Evolutionary conservation across 2,329 filamentous ascomycete genomes (phyloP).

Genomic region (Penicillium hordei): DNA sequence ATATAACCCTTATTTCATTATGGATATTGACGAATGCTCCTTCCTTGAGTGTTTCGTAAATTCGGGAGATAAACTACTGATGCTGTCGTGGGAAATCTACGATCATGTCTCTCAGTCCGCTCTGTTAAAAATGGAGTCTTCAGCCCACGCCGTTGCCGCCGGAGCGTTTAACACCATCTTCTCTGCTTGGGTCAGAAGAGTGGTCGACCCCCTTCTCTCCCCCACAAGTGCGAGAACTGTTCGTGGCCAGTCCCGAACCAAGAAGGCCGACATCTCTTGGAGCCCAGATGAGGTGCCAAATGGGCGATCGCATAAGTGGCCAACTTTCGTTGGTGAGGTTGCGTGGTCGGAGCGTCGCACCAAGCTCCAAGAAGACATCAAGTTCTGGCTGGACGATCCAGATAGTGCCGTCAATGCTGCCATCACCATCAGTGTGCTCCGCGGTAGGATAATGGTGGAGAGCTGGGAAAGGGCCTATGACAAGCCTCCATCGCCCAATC

Average conservation of each 20-base stretch:
- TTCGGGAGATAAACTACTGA: slow-evolving; percentile 2
- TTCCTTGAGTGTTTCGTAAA: slow-evolving; percentile 10
- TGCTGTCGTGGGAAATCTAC: slow-evolving; percentile 6
- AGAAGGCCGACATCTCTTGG: slow-evolving; percentile 6
- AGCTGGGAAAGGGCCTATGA: too few species aligned
- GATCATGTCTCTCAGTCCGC: slow-evolving; percentile 5
- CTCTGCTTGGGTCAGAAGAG: not conserved
- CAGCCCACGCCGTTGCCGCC: not conserved
- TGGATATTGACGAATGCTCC: slow-evolving; percentile 12
- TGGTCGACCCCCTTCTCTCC: not conserved
- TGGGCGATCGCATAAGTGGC: not conserved
- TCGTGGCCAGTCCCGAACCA: not conserved
- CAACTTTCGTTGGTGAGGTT: slow-evolving; percentile 13
- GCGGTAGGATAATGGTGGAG: too few species aligned
- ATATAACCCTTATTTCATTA: not conserved
- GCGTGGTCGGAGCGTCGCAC: not conserved
- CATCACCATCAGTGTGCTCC: too few species aligned
- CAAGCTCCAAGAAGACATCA: too few species aligned
- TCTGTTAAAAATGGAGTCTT: slow-evolving; percentile 1
- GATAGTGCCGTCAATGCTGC: too few species aligned
- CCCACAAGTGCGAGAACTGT: not conserved
- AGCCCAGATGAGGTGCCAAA: rapidly evolving
- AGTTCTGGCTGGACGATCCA: too few species aligned
- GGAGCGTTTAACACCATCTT: slow-evolving; percentile 6
- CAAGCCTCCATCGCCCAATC: too few species aligned